These are phyloP conservation scores for Neoboletus subvelutipes DNA, from an alignment of 768 basidiomycete species.

Conservation along the genomic window DNA sequence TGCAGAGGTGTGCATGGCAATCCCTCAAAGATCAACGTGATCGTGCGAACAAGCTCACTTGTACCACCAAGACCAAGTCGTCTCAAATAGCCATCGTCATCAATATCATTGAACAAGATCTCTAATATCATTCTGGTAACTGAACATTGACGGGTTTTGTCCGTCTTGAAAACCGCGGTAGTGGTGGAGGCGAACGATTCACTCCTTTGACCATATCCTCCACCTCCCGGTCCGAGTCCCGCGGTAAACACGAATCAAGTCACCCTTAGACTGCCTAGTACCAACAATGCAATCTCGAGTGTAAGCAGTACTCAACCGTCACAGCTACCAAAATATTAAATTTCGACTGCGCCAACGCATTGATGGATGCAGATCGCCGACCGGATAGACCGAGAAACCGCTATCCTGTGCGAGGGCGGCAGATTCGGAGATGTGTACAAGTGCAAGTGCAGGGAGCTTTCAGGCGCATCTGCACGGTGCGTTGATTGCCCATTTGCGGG, in stretches of 20 bases:
- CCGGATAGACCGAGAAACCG: neutral
- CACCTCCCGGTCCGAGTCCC: no score
- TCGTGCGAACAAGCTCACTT: constrained; percentile 20
- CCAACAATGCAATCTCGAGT: neutral
- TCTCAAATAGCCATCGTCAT: no score
- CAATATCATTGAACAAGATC: no score
- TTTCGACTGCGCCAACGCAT: neutral
- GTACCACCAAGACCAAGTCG: no score
- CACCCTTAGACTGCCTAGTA: neutral
- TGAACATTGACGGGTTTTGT: no score
- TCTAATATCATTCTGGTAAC: no score
- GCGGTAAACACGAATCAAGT: neutral
- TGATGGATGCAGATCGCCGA: neutral
- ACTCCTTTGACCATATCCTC: no score
- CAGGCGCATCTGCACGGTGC: neutral
- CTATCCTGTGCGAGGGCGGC: neutral
- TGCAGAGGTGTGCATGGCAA: neutral
- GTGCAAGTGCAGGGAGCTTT: constrained; percentile 2
- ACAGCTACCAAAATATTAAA: neutral
- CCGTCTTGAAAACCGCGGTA: no score
- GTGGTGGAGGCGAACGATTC: no score
- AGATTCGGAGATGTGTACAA: constrained; percentile 11
- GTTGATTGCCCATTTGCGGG: neutral
- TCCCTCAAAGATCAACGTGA: constrained; percentile 12
- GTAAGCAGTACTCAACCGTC: neutral